A percentile compares a stretch with the other conserved stretches of the same genome.
Evolutionary conservation across 2,329 filamentous ascomycete species (phyloP).

Genomic region (Colletotrichum cereale): DNA sequence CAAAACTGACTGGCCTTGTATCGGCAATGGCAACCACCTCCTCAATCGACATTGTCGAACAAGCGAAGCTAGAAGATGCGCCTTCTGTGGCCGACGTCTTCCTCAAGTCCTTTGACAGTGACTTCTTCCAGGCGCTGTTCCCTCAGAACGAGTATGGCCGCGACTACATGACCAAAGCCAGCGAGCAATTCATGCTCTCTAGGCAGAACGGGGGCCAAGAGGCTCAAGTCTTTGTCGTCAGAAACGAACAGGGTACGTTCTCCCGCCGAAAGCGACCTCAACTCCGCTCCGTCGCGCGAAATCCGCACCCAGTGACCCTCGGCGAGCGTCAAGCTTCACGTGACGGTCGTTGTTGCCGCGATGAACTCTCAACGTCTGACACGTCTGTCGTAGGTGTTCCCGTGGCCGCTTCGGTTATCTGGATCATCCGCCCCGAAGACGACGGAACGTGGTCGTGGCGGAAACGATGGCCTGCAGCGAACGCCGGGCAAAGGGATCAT

Average conservation of each 20-base stretch:
- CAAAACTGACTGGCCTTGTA: not conserved
- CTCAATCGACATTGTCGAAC: slow-evolving; percentile 12
- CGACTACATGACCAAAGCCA: slow-evolving; percentile 26
- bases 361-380: not conserved
- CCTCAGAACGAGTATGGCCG: slow-evolving; percentile 36
- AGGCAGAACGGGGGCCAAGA: slow-evolving; percentile 23
- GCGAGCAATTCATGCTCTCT: slow-evolving; percentile 26
- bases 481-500: slow-evolving; percentile 29
- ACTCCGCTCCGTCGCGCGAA: not conserved
- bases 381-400: slow-evolving; percentile 4
- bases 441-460: slow-evolving; percentile 34
- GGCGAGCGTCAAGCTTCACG: not conserved
- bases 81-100: slow-evolving; percentile 34
- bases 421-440: slow-evolving; percentile 35
- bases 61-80: slow-evolving; percentile 28
- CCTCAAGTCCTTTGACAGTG: slow-evolving; percentile 36
- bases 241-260: slow-evolving; percentile 21
- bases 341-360: too few species aligned
- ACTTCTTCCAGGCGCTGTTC: slow-evolving; percentile 33
- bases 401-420: slow-evolving; percentile 25
- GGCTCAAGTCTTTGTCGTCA: slow-evolving; percentile 32
- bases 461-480: slow-evolving; percentile 35
- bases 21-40: not conserved
- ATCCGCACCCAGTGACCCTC: not conserved
- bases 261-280: not conserved